Percentiles rank a stretch among this genome's conserved stretches.
Evolutionary conservation across 225 moss, liverwort and hornwort species (phyloP).

Genomic region (Thuidium tamariscinum): DNA sequence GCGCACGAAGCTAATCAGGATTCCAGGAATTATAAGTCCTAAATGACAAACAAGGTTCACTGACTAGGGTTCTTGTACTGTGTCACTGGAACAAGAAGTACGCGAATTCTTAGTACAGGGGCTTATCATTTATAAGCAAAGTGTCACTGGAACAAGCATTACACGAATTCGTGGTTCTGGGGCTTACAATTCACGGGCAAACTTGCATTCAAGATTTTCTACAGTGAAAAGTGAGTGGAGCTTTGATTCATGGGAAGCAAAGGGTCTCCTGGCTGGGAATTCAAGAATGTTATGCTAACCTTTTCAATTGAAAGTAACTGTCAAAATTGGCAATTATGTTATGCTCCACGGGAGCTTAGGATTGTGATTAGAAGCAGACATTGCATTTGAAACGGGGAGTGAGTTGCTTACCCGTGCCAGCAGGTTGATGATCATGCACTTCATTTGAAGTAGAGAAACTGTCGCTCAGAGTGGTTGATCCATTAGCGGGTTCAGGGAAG

Average conservation of each 20-base stretch:
- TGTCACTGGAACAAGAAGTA: background rate
- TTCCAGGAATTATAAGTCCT: background rate
- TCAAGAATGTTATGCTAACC: background rate
- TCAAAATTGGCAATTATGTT: background rate
- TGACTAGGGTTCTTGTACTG: background rate
- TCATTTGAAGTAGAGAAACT: conserved; percentile 10
- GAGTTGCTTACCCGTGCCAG: background rate
- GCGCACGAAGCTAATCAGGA: background rate
- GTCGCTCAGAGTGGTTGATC: background rate
- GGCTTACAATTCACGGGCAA: background rate
- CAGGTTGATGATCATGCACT: background rate
- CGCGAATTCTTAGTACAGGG: background rate
- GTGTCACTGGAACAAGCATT: background rate
- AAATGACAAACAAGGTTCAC: background rate
- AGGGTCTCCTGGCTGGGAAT: background rate
- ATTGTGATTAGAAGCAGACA: background rate
- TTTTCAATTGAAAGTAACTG: background rate
- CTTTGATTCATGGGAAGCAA: background rate
- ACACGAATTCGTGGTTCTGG: background rate
- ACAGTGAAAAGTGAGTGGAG: background rate
- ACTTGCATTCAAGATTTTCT: background rate
- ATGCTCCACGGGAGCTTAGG: background rate
- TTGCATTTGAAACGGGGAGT: too few species aligned
- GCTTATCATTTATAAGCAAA: background rate
- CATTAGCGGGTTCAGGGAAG: background rate